Evolutionary conservation across 2,329 filamentous ascomycete species (phyloP).

Genomic region (Aureobasidium namibiae): DNA sequence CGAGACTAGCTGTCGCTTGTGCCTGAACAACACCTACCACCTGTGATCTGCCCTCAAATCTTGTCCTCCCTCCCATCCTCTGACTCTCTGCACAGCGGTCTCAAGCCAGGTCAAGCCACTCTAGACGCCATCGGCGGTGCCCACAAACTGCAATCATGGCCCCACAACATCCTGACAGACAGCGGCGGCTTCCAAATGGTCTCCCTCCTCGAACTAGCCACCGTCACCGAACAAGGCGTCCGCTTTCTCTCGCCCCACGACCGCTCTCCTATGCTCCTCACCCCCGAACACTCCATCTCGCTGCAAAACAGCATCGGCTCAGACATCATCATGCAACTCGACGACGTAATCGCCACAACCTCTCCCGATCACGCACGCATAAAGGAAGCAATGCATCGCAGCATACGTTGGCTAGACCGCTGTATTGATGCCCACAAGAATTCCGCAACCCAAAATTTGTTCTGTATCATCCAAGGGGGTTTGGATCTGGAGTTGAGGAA

Average conservation of each 20-base stretch:
- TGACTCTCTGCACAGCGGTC: constrained; percentile 41
- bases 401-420: constrained; percentile 89
- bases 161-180: constrained; percentile 81
- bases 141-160: constrained; percentile 91
- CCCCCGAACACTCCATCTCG: constrained; percentile 91
- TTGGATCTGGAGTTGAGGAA: constrained; percentile 78
- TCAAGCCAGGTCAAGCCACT: constrained; percentile 88
- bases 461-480: constrained; percentile 97
- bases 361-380: constrained; percentile 83
- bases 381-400: constrained; percentile 89
- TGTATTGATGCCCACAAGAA: constrained; percentile 86
- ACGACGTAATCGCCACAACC: constrained; percentile 95
- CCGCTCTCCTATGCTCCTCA: constrained; percentile 90
- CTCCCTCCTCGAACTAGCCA: constrained; percentile 83
- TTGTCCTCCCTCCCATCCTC: neutral
- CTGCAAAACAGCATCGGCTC: constrained; percentile 96
- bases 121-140: constrained; percentile 84
- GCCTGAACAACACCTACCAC: constrained; percentile 97
- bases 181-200: constrained; percentile 88
- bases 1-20: constrained; percentile 79
- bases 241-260: constrained; percentile 95
- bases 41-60: constrained; percentile 37
- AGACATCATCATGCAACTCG: constrained; percentile 99
- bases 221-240: constrained; percentile 91
- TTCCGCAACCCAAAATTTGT: constrained; percentile 78